Conservation (phyloP, 805 yeast genomes). For the Isabelozyma rhagii region DNA sequence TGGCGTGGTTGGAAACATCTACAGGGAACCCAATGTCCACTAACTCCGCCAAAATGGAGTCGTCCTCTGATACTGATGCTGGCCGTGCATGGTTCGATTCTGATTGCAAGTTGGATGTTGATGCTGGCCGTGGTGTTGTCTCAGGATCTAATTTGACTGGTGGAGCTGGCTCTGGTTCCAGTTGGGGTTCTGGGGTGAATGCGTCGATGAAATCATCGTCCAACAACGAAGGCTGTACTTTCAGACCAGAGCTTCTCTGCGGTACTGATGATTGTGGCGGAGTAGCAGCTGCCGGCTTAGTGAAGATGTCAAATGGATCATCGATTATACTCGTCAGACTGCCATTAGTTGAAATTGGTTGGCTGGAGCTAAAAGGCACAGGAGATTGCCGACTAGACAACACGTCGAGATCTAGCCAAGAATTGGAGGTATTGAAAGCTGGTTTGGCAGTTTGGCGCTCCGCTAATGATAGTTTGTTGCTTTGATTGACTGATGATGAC, state of each 20-base stretch:
- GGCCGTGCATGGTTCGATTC: background rate
- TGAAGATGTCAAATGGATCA: constrained; percentile 4
- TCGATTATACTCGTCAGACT: background rate
- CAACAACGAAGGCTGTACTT: constrained; percentile 16
- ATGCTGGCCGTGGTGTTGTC: background rate
- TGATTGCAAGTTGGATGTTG: background rate
- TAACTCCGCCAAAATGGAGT: constrained; percentile 60
- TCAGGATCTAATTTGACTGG: background rate
- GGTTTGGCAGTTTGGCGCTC: constrained; percentile 26
- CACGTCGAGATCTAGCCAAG: constrained; percentile 38
- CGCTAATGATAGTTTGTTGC: constrained; percentile 7
- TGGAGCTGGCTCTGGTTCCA: background rate
- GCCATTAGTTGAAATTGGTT: background rate
- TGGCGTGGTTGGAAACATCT: constrained; percentile 58
- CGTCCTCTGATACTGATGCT: constrained; percentile 20
- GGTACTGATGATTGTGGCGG: constrained; percentile 2
- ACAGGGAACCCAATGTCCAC: constrained; percentile 77
- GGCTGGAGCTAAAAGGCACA: background rate
- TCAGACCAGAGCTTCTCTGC: background rate
- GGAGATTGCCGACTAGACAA: constrained; percentile 9
- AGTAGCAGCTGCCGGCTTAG: background rate
- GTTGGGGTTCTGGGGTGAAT: constrained; percentile 11
- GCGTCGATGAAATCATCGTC: constrained; percentile 46
- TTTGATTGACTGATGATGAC: constrained; percentile 5
- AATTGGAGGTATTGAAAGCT: constrained; percentile 1